Base-by-base conservation (phyloP, 345 rosid species). In the Citrus reticulata region DNA sequence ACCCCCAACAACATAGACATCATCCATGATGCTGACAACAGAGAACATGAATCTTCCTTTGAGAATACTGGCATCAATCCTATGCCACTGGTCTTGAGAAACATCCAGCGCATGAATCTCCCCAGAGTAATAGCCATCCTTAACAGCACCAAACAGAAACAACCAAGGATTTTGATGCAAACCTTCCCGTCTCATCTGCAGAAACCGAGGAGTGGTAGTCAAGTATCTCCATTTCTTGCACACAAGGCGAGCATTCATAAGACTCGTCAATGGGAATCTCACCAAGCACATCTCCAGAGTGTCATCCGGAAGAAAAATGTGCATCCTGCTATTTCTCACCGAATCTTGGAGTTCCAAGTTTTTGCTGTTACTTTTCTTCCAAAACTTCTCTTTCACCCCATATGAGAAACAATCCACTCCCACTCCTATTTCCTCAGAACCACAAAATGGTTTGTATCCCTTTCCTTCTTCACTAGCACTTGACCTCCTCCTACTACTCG, bases 191-290 rank as follows among this genome's bases (percentile, higher is more conserved):
- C 99, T 90, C 88, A 91, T 80, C 84, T 84, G 93, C 78, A 96
- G 76, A 82, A 96, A 94, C 63, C 94, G 86, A 46, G 89, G 76
- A 27, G 91, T 88, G 20, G 92, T 90, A 30, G 94, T 87, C 93
- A 94, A 84, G 84, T 77, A 77, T 77, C 91, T 86, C 99, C 98
- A 96, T 80, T 90, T 96, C 91, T 89, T 96, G 86, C 99, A 96
- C 57, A 96, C 99, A 40, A 93, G 97, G 24, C 95, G 97, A 7
- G 98, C 93, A 75, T 84, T 96, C 97, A 93, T 80, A 67, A 96
- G 88, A 74, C 93, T 89, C 63, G 86, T 87, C 81, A 96, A 72
- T 8, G 99, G 99, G 68, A 96, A 93, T 80, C 97, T 90, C 79
- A 94, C 84, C 88, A 96, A 91, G 65, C 98, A 96, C 94, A 96